Evolutionary conservation across 2,329 filamentous ascomycete genomes (phyloP).

Genomic region (Epichloe sp.): DNA sequence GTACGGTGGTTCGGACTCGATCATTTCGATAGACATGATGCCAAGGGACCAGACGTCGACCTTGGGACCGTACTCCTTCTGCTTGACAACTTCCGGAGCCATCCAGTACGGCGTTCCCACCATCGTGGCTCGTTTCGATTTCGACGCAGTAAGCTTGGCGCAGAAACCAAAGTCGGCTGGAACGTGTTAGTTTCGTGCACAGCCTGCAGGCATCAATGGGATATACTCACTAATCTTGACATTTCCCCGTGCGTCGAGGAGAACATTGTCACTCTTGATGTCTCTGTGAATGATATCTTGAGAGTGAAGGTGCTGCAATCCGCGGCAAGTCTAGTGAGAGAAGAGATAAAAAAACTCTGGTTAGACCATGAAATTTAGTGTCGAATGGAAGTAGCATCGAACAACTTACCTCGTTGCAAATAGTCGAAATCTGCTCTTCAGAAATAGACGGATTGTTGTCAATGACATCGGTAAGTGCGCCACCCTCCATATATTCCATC

Average conservation of each 20-base stretch:
- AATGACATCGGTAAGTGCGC: conserved; percentile 93
- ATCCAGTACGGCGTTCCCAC: conserved; percentile 99
- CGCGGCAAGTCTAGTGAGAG: conserved; percentile 68
- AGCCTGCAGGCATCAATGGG: not conserved
- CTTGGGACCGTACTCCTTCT: conserved; percentile 97
- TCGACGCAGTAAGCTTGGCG: conserved; percentile 92
- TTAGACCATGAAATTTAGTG: not conserved
- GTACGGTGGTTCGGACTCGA: conserved; percentile 95
- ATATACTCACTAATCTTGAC: conserved; percentile 82
- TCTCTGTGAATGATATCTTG: conserved; percentile 98
- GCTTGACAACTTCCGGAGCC: conserved; percentile 98
- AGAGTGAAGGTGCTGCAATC: conserved; percentile 82
- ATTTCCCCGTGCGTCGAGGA: conserved; percentile 84
- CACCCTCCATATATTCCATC: conserved; percentile 99
- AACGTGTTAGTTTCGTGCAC: conserved; percentile 18
- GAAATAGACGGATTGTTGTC: conserved; percentile 92
- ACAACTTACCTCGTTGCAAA: conserved; percentile 73
- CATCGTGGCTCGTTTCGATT: conserved; percentile 97
- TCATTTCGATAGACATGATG: conserved; percentile 99
- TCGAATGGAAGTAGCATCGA: not conserved
- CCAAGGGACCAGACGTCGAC: conserved; percentile 98
- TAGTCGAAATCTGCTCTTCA: conserved; percentile 95
- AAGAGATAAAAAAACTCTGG: not conserved
- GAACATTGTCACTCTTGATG: conserved; percentile 98
- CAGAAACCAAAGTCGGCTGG: conserved; percentile 98